Percentiles rank a stretch among this genome's conserved stretches.
These are phyloP conservation scores for Eutrema heterophyllum DNA, from an alignment of 345 rosid genomes.

Conservation along the genomic window DNA sequence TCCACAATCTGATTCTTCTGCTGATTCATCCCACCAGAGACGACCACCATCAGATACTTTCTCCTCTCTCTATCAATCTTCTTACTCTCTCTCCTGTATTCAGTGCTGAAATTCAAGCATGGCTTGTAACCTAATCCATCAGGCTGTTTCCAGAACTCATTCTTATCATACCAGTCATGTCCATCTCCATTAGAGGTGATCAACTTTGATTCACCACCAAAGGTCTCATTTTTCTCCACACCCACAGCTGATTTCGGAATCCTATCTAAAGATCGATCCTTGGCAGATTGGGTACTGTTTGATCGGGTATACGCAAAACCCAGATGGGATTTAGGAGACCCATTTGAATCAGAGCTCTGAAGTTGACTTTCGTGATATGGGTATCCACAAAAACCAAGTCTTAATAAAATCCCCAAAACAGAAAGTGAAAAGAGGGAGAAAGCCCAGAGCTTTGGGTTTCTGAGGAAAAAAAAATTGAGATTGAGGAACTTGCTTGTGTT, in stretches of 20 bases:
- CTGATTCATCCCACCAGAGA: slow-evolving; percentile 93
- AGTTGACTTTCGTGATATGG: slow-evolving; percentile 22
- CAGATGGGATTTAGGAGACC: slow-evolving; percentile 22
- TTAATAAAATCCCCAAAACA: slow-evolving; percentile 44
- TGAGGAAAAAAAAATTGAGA: not conserved
- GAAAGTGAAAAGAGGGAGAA: slow-evolving; percentile 52
- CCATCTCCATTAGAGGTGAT: slow-evolving; percentile 3
- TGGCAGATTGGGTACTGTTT: not conserved
- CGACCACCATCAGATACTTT: slow-evolving; percentile 82
- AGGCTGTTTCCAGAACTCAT: slow-evolving; percentile 96
- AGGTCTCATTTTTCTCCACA: slow-evolving; percentile 18
- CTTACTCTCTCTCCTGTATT: slow-evolving; percentile 48
- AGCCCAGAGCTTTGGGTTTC: slow-evolving; percentile 51
- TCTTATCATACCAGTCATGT: slow-evolving; percentile 11
- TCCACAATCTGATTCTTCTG: slow-evolving; percentile 99
- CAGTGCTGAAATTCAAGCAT: slow-evolving; percentile 53
- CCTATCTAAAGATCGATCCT: slow-evolving; percentile 8
- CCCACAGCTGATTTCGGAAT: slow-evolving; percentile 2
- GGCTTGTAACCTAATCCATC: slow-evolving; percentile 85
- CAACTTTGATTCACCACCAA: slow-evolving; percentile 10
- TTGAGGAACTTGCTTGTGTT: slow-evolving; percentile 20
- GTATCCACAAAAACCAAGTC: slow-evolving; percentile 32
- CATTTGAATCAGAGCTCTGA: slow-evolving; percentile 19
- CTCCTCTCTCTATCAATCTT: slow-evolving; percentile 40
- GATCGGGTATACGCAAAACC: slow-evolving; percentile 20